phyloP scores from a whole-genome alignment of 2,329 filamentous ascomycete species.

The Chaetothyriales sp. region DNA sequence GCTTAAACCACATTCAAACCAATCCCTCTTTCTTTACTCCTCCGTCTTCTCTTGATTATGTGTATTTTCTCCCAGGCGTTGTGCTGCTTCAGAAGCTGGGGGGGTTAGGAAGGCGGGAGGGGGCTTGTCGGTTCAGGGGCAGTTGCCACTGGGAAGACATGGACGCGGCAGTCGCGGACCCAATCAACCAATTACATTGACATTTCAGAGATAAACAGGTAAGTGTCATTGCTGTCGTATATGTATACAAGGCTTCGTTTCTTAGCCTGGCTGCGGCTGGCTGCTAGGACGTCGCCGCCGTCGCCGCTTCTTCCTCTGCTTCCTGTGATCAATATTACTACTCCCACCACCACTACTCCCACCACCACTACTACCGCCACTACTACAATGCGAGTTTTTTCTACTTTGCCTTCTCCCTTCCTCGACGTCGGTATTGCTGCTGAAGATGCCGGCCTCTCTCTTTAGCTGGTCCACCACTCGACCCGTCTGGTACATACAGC shows the following conservation, averaged over 20 bases:
- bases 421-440: background rate
- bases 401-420: background rate
- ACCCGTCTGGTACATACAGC: slow-evolving; percentile 57
- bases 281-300: background rate
- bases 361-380: background rate
- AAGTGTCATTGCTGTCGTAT: background rate
- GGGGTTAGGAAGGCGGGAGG: too few species aligned
- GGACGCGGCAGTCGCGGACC: too few species aligned
- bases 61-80: too few species aligned
- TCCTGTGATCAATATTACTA: background rate
- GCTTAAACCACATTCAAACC: too few species aligned
- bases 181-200: too few species aligned
- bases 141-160: too few species aligned
- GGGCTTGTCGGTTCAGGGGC: too few species aligned
- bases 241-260: background rate
- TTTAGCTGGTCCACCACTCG: slow-evolving; percentile 46
- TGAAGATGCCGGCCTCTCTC: slow-evolving; percentile 28
- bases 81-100: too few species aligned
- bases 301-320: background rate
- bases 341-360: background rate
- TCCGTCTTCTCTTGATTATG: too few species aligned
- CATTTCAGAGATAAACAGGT: too few species aligned
- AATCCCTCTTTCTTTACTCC: too few species aligned
- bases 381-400: background rate
- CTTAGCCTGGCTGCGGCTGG: background rate